Evolutionary conservation across 78 protist species (phyloP).

Genomic region (Paratrimastix pyriformis): DNA sequence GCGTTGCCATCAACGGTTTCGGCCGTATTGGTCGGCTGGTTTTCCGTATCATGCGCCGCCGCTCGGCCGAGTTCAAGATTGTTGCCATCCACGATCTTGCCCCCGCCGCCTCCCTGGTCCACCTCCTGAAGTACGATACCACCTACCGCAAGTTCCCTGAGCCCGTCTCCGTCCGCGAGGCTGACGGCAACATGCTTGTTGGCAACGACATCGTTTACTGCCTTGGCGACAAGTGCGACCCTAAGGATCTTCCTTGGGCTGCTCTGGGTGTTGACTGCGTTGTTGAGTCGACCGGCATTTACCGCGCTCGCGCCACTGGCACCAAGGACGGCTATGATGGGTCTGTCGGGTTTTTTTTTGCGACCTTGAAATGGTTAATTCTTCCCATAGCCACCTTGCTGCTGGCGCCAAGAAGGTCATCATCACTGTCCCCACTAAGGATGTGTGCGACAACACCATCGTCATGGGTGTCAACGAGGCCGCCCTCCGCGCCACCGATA

Average conservation of each 20-base stretch:
- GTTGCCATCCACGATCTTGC: slow-evolving; percentile 88
- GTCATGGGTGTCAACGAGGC: slow-evolving; percentile 96
- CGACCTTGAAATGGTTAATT: too few species aligned
- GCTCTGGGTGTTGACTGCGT: slow-evolving; percentile 57
- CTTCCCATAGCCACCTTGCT: not conserved
- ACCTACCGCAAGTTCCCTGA: slow-evolving; percentile 89
- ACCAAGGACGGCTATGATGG: slow-evolving; percentile 18
- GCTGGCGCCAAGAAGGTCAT: slow-evolving; percentile 92
- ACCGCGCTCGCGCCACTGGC: slow-evolving; percentile 70
- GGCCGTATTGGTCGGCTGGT: slow-evolving; percentile 98
- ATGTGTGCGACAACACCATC: slow-evolving; percentile 87
- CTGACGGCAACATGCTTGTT: slow-evolving; percentile 59
- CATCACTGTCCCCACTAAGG: slow-evolving; percentile 95
- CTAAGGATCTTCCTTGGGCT: slow-evolving; percentile 63
- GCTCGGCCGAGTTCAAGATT: slow-evolving; percentile 31
- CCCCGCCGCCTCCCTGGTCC: slow-evolving; percentile 32
- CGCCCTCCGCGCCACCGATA: slow-evolving; percentile 3
- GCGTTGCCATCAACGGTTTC: slow-evolving; percentile 89
- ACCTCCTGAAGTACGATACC: slow-evolving; percentile 85
- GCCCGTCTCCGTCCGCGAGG: slow-evolving; percentile 35
- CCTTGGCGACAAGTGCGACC: not conserved
- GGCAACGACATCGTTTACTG: slow-evolving; percentile 63
- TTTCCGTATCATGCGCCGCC: slow-evolving; percentile 51
- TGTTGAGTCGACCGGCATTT: slow-evolving; percentile 97
- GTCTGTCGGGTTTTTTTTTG: too few species aligned